Evolutionary conservation across 208 protist genomes (phyloP).

Genomic region (Porcisia deanei): DNA sequence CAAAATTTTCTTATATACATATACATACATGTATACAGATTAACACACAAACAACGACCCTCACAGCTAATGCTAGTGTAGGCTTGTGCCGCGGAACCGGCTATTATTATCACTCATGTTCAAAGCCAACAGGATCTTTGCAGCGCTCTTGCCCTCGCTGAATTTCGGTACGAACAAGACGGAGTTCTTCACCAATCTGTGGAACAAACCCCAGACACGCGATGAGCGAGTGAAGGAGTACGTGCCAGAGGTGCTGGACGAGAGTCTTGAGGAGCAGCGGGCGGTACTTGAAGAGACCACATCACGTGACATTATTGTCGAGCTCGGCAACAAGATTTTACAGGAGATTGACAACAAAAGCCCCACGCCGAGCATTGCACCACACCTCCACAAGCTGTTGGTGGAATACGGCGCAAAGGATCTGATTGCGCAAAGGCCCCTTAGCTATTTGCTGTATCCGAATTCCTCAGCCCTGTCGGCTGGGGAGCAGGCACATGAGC

Average conservation of each 20-base stretch:
- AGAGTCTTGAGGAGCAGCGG: conserved; percentile 81
- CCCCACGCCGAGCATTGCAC: conserved; percentile 85
- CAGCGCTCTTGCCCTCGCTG: conserved; percentile 47
- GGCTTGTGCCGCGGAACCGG: neutral
- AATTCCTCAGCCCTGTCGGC: conserved; percentile 42
- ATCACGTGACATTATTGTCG: conserved; percentile 83
- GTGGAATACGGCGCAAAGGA: conserved; percentile 73
- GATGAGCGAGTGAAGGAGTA: conserved; percentile 89
- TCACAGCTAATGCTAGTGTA: neutral
- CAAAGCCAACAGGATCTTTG: conserved; percentile 10
- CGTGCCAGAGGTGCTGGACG: conserved; percentile 83
- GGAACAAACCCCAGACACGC: conserved; percentile 82
- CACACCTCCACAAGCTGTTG: conserved; percentile 74
- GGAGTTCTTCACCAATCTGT: conserved; percentile 82
- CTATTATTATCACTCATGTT: conserved; percentile 22
- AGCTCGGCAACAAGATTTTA: conserved; percentile 79
- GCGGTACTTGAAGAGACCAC: conserved; percentile 77
- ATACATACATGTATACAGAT: neutral
- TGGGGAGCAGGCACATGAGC: conserved; percentile 68
- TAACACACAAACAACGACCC: neutral
- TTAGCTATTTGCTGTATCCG: conserved; percentile 89
- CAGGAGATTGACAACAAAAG: conserved; percentile 85
- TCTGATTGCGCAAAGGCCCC: conserved; percentile 76
- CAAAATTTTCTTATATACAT: neutral
- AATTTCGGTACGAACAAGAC: conserved; percentile 51